These are phyloP conservation scores for Syzygium oleosum DNA, from an alignment of 345 rosid species.

Conservation along the genomic window DNA sequence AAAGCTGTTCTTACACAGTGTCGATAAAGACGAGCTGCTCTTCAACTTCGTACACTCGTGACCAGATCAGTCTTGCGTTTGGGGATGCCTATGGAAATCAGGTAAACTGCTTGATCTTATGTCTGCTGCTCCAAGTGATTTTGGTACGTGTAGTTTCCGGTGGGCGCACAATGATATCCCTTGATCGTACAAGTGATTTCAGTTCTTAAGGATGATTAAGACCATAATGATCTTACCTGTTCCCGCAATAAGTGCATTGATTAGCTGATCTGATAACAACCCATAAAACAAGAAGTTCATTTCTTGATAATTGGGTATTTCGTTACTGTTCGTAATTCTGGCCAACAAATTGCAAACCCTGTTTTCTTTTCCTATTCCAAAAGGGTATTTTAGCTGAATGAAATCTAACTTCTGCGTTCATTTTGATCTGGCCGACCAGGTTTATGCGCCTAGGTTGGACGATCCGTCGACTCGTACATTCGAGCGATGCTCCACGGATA, in stretches of 20 bases:
- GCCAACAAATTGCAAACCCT: background rate
- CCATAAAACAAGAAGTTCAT: background rate
- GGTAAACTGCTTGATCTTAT: constrained; percentile 18
- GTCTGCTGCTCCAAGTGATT: background rate
- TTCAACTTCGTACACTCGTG: constrained; percentile 43
- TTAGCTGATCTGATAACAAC: background rate
- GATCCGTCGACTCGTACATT: constrained; percentile 39
- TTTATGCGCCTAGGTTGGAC: constrained; percentile 42
- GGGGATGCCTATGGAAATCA: constrained; percentile 70
- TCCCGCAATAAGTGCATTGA: background rate
- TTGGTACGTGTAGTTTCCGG: background rate
- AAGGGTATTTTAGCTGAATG: background rate
- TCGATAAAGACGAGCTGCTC: constrained; percentile 58
- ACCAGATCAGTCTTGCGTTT: constrained; percentile 53
- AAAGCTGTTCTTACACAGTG: constrained; percentile 46
- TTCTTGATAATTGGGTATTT: background rate
- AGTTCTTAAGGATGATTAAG: background rate
- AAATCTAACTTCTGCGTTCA: background rate
- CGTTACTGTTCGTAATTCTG: background rate
- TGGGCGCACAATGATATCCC: background rate
- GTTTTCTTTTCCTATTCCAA: background rate
- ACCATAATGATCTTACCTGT: background rate
- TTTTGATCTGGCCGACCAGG: constrained; percentile 16
- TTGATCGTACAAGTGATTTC: background rate
- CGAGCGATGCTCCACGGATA: constrained; percentile 54